phyloP scores from a whole-genome alignment of 2,329 filamentous ascomycete genomes.

The Trematosphaeria pertusa region DNA sequence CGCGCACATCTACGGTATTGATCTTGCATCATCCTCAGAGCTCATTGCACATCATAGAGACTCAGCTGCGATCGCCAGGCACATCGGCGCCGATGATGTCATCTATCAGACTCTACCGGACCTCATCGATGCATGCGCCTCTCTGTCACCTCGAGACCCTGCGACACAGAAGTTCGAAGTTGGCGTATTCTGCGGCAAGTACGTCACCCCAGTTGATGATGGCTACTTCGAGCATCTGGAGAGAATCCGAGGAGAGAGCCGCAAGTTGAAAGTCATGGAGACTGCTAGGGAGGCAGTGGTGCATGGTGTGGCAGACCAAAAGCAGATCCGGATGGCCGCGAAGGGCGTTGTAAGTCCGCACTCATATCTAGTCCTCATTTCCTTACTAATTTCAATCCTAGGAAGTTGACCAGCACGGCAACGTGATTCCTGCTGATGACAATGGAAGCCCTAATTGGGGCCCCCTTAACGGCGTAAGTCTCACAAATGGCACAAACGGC shows the following conservation, averaged over 20 bases:
- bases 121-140: constrained; percentile 78
- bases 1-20: constrained; percentile 86
- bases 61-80: constrained; percentile 65
- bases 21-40: constrained; percentile 74
- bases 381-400: constrained; percentile 19
- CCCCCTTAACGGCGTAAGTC: constrained; percentile 26
- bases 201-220: constrained; percentile 79
- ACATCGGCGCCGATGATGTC: constrained; percentile 77
- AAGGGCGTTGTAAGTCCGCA: constrained; percentile 62
- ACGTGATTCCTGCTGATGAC: constrained; percentile 62
- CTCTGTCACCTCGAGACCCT: constrained; percentile 67
- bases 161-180: constrained; percentile 77
- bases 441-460: constrained; percentile 34
- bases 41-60: constrained; percentile 74
- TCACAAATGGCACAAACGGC: constrained; percentile 22
- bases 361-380: not conserved
- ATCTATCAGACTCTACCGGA: constrained; percentile 80
- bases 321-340: constrained; percentile 67
- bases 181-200: constrained; percentile 89
- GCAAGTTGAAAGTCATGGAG: constrained; percentile 71
- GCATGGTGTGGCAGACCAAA: constrained; percentile 66
- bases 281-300: constrained; percentile 69
- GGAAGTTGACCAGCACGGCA: constrained; percentile 62
- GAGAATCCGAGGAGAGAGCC: constrained; percentile 71
- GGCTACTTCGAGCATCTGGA: constrained; percentile 85